Conservation (phyloP, 2,329 filamentous ascomycete genomes). For the Phialophora expanda region DNA sequence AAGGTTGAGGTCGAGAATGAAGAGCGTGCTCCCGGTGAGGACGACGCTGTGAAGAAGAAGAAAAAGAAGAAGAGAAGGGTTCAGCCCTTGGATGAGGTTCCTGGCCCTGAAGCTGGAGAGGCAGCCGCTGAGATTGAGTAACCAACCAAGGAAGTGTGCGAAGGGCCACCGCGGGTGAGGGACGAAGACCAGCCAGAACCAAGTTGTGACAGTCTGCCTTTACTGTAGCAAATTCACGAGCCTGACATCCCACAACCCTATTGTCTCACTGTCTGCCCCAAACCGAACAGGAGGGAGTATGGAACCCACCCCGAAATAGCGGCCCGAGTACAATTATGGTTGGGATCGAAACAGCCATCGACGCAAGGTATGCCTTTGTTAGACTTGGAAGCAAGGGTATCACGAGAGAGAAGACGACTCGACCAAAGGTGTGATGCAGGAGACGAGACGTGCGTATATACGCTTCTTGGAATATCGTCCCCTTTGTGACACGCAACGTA, state of each 20-base stretch:
- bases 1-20: conserved; percentile 26
- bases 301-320: background rate
- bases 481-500: too few species aligned
- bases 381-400: too few species aligned
- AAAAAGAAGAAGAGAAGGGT: conserved; percentile 39
- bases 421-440: too few species aligned
- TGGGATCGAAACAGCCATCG: background rate
- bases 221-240: background rate
- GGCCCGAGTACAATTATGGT: background rate
- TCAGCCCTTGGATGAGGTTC: conserved; percentile 16
- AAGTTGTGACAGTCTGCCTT: background rate
- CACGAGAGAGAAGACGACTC: too few species aligned
- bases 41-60: conserved; percentile 35
- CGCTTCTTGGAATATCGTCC: too few species aligned
- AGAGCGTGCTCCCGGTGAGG: conserved; percentile 17
- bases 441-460: too few species aligned
- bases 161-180: background rate
- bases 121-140: background rate
- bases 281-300: background rate
- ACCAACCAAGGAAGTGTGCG: background rate
- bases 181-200: background rate
- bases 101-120: background rate
- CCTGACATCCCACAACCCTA: background rate
- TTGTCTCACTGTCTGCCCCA: background rate
- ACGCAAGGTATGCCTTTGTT: background rate